Base-by-base conservation (phyloP, 2,329 filamentous ascomycete genomes). In the Metarhizium guizhouense region DNA sequence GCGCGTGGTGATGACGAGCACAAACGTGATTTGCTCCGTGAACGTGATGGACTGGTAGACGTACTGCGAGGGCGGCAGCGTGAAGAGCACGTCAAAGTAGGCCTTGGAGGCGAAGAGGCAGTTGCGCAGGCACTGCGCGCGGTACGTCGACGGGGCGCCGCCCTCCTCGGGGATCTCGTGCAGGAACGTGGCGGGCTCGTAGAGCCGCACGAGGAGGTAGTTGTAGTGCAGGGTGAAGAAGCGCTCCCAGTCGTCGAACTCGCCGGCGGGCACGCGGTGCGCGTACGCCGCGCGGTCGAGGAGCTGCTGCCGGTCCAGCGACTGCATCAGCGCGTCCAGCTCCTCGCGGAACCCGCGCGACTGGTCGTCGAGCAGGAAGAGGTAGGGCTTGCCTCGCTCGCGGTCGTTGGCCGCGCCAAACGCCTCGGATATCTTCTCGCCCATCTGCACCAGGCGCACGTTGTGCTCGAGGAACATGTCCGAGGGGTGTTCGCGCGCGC, bases 121-220 rank as follows among this genome's bases (percentile, higher is more conserved):
- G 25, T 25, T 25, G 25, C 25, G 25, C 25, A 25, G 25, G 25
- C 25, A 25, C 25, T 25, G 25, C 25, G 25, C 25, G 25, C 25
- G 25, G 25, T 25, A 25, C 25, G 25, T 25, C 25, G 25, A 25
- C 25, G 61, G 62, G 2, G 64, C 59, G 6, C 66, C 60, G 18
- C 60, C 58, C 38, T 65, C 64, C n/a, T 63, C 59, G 18, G 61
- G 59, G 11, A 63, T 59, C 18, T 63, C 59, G 51, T 59, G 62
- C n/a, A 66, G 59, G 18, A 67, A 60, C 5, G 71, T 71, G 7
- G 71, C 72, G 1, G 73, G 72, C 36, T 74, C 65, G 58, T 74
- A 72, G 14, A 73, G 58, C 7, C 70, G 66, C 30, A 71, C 69
- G 3, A 72, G 60, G 13, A 72, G 62, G 43, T 70, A 71, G n/a